Conservation (phyloP, 2,329 filamentous ascomycete genomes). For the Aspergillus felis region DNA sequence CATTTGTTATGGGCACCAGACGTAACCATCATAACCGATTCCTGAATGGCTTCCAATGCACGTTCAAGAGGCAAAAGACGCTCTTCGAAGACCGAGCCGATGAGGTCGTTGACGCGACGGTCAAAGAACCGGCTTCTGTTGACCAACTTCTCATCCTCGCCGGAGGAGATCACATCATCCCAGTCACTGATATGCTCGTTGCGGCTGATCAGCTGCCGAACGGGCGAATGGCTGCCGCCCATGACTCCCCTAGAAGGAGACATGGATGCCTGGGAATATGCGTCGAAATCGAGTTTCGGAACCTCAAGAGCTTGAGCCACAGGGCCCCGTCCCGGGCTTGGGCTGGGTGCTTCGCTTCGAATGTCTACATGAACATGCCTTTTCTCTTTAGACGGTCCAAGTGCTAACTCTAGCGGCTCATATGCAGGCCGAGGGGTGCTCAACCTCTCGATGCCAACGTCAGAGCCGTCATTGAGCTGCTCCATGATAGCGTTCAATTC, state of each 20-base stretch:
- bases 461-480: slow-evolving; percentile 71
- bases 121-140: slow-evolving; percentile 86
- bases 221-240: slow-evolving; percentile 51
- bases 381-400: slow-evolving; percentile 52
- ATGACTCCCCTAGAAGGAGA: slow-evolving; percentile 61
- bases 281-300: slow-evolving; percentile 36
- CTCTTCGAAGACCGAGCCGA: slow-evolving; percentile 71
- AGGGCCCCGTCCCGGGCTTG: slow-evolving; percentile 59
- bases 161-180: slow-evolving; percentile 79
- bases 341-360: slow-evolving; percentile 68
- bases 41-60: slow-evolving; percentile 71
- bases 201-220: slow-evolving; percentile 61
- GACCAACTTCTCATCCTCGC: slow-evolving; percentile 78
- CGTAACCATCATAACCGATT: slow-evolving; percentile 59
- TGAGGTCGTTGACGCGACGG: slow-evolving; percentile 78
- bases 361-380: slow-evolving; percentile 49
- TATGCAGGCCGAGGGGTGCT: slow-evolving; percentile 31
- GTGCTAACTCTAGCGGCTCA: slow-evolving; percentile 32
- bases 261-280: slow-evolving; percentile 45
- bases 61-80: slow-evolving; percentile 78
- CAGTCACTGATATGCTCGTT: slow-evolving; percentile 76
- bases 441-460: slow-evolving; percentile 68
- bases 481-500: slow-evolving; percentile 93
- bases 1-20: slow-evolving; percentile 55
- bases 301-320: slow-evolving; percentile 45